phyloP scores from a whole-genome alignment of 2,329 filamentous ascomycete species.

The Ascochyta clinopodiicola region DNA sequence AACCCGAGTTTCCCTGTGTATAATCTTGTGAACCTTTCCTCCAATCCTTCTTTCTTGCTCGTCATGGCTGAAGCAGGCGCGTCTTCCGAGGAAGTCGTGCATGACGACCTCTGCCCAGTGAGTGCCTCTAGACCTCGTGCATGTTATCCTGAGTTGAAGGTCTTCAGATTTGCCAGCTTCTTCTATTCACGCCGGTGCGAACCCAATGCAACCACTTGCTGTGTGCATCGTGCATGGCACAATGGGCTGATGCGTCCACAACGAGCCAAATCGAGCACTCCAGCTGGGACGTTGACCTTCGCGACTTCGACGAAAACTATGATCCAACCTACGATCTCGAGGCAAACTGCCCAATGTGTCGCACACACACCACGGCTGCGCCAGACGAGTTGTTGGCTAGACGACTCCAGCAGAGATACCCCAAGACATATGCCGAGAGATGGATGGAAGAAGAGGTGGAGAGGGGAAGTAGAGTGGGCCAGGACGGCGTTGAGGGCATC shows the following conservation, averaged over 20 bases:
- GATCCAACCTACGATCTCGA: conserved; percentile 42
- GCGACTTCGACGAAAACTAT: conserved; percentile 47
- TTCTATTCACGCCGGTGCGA: conserved; percentile 52
- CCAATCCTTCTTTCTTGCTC: background rate
- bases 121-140: background rate
- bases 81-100: conserved; percentile 31
- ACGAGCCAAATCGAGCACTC: conserved; percentile 47
- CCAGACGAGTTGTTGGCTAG: conserved; percentile 34
- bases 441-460: conserved; percentile 43
- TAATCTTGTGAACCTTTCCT: background rate
- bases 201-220: conserved; percentile 54
- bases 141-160: background rate
- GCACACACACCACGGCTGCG: conserved; percentile 48
- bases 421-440: conserved; percentile 45
- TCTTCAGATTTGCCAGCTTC: conserved; percentile 51
- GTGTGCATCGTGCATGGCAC: conserved; percentile 55
- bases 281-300: conserved; percentile 48
- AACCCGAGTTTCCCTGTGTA: background rate
- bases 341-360: conserved; percentile 56
- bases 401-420: conserved; percentile 46
- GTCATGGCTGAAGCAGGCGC: conserved; percentile 22
- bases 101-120: conserved; percentile 54
- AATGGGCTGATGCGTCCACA: conserved; percentile 54
- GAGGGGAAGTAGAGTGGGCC: conserved; percentile 27
- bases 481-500: conserved; percentile 47